Evolutionary conservation across 805 yeast species (phyloP).

Genomic region (Starmera pachycereana): DNA sequence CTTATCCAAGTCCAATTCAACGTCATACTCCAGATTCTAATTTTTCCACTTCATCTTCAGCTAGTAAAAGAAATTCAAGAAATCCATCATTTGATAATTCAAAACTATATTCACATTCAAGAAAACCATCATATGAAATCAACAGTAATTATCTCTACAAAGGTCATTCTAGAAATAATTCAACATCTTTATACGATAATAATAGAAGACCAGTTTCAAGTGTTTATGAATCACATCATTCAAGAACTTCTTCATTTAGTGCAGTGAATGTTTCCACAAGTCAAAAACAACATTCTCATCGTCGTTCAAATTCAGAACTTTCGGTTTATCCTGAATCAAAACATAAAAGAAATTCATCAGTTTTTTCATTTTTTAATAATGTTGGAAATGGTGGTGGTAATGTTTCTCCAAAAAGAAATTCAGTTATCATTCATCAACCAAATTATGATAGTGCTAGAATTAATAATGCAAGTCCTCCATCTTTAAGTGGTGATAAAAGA

Average conservation of each 20-base stretch:
- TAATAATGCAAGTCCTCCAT: slow-evolving; percentile 1
- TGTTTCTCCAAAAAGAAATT: slow-evolving; percentile 2
- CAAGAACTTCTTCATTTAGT: not conserved
- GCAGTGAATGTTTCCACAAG: no score
- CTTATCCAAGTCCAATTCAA: slow-evolving; percentile 32
- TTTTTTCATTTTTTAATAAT: no score
- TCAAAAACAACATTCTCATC: no score
- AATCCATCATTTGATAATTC: not conserved
- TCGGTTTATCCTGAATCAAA: no score
- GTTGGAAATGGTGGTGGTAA: not conserved
- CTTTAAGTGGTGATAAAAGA: slow-evolving; percentile 23
- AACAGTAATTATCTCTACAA: slow-evolving; percentile 4
- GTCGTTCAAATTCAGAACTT: no score
- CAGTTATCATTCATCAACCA: not conserved
- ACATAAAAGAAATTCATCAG: no score
- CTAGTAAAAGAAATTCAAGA: slow-evolving; percentile 12
- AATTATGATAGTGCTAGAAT: slow-evolving; percentile 1
- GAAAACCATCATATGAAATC: slow-evolving; percentile 19
- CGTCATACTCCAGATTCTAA: slow-evolving; percentile 3
- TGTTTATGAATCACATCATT: slow-evolving; percentile 13
- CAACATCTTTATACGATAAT: slow-evolving; percentile 11
- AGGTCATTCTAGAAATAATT: slow-evolving; percentile 8
- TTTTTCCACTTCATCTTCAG: slow-evolving; percentile 12
- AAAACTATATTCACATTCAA: slow-evolving; percentile 9
- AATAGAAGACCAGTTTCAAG: slow-evolving; percentile 36